Percentiles rank a stretch among this genome's conserved stretches.
These are phyloP conservation scores for Bruguiera hainesii DNA, from an alignment of 441 rosid species.

Conservation along the genomic window DNA sequence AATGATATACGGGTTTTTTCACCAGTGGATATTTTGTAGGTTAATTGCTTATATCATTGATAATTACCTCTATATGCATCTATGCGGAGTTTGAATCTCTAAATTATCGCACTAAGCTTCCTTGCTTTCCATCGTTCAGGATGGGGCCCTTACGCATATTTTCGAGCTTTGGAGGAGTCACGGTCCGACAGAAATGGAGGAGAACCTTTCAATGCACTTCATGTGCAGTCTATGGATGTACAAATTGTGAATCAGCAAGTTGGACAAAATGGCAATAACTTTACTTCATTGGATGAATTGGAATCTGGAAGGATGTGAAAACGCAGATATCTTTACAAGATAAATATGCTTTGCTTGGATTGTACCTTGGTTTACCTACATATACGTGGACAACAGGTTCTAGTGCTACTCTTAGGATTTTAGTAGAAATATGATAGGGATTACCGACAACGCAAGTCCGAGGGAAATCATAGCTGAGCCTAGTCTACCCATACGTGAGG, in stretches of 20 bases:
- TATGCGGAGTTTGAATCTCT: background rate
- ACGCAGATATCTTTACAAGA: background rate
- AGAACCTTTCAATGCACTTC: constrained; percentile 28
- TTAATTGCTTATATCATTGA: background rate
- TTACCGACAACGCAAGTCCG: too few relatives aligned
- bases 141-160: constrained; percentile 80
- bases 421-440: too few relatives aligned
- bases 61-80: background rate
- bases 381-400: too few relatives aligned
- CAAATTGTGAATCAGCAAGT: constrained; percentile 14
- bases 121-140: constrained; percentile 25
- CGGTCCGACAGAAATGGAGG: constrained; percentile 8
- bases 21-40: too few relatives aligned
- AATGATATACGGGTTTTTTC: too few relatives aligned
- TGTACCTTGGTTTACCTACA: too few relatives aligned
- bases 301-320: constrained; percentile 41
- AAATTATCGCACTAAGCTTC: background rate
- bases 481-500: too few relatives aligned
- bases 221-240: constrained; percentile 1
- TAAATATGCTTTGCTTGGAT: background rate
- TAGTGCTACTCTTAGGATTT: too few relatives aligned
- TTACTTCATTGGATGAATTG: constrained; percentile 20
- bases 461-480: too few relatives aligned
- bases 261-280: constrained; percentile 12
- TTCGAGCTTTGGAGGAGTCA: constrained; percentile 45